Base-by-base conservation (phyloP, 2,329 filamentous ascomycete species). In the Pseudocercospora pini-densiflorae region DNA sequence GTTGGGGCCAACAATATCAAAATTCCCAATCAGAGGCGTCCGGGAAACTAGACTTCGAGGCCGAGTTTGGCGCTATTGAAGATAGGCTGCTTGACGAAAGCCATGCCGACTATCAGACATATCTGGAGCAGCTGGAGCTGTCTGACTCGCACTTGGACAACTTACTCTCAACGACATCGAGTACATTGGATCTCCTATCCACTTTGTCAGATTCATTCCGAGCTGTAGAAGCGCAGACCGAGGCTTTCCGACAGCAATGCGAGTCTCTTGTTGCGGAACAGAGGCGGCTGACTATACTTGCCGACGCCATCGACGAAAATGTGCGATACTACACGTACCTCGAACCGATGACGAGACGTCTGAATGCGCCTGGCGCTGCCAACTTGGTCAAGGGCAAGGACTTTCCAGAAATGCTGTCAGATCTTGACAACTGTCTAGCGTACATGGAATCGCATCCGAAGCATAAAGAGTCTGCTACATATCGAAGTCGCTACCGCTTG, bases 301-400 rank as follows among this genome's bases (percentile, higher is more conserved):
- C 93, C 2, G 88, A 96, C 71, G 90, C 93, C 65, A 90, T 99
- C 64, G 90, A 92, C 27, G 91, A 92, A 24, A 96, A 97, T 73
- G 83, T 97, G n/a, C 90, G 94, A 76, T 97, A 97, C 79, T 99
- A 99, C 78, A 88, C 91, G 21, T 97, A 97, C 76, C 86, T 99
- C 5, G 95, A 99, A 70, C 93, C 90, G 55, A 93, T 94, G 67
- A 97, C 93, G 0, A 87, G 94, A 63, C 88, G 93, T 14, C 87
- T 99, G 65, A 98, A 98, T 82, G 94, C 94, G 0, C 94, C 95
- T 0, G 93, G 94, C 0, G 94, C 94, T 21, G 90, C 92, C 58
- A 93, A 90, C 64, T 85, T 97, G 63, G 94, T 97, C 16, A 91
- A 94, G 54, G 90, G 90, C 64, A 89, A 90, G 59, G 91, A 92